Percentiles rank a stretch among this genome's conserved stretches.
These are phyloP conservation scores for Thermomucor indicae-seudaticae DNA, from an alignment of 371 early-diverging fungal genomes.

Conservation along the genomic window DNA sequence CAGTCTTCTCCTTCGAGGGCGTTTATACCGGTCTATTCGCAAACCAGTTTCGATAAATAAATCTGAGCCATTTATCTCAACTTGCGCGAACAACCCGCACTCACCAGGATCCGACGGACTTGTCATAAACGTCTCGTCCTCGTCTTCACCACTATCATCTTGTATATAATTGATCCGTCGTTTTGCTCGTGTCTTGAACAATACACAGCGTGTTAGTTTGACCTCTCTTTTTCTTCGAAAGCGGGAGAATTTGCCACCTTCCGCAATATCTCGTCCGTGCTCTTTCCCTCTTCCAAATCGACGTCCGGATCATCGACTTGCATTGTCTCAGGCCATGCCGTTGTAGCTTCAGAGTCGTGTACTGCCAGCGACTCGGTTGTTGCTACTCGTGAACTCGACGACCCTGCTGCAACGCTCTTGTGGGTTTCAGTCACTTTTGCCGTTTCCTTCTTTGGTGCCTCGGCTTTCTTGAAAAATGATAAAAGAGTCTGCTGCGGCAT, in stretches of 20 bases:
- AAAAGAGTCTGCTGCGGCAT: slow-evolving; percentile 31
- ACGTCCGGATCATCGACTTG: slow-evolving; percentile 35
- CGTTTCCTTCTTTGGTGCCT: background rate
- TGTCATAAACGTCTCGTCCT: background rate
- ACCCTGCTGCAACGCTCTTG: background rate
- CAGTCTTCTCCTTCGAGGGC: slow-evolving; percentile 16
- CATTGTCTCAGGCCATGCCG: slow-evolving; percentile 22
- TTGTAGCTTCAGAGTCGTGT: background rate
- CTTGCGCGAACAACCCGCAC: too few species aligned
- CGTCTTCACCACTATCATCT: background rate
- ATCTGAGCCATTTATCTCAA: background rate
- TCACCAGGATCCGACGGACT: background rate
- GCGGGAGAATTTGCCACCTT: too few species aligned
- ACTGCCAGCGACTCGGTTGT: slow-evolving; percentile 8
- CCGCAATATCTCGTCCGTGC: too few species aligned
- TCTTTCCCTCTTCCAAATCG: too few species aligned
- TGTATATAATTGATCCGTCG: background rate
- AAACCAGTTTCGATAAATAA: background rate
- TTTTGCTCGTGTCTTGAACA: slow-evolving; percentile 1
- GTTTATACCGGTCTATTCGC: background rate
- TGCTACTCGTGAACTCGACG: background rate
- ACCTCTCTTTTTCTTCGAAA: too few species aligned
- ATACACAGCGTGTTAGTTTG: too few species aligned
- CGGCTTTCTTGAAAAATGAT: slow-evolving; percentile 32
- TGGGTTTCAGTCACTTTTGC: background rate